A percentile compares a stretch with the other conserved stretches of the same genome.
phyloP scores from a whole-genome alignment of 116 monocot species.

The Phalaenopsis hybrid region DNA sequence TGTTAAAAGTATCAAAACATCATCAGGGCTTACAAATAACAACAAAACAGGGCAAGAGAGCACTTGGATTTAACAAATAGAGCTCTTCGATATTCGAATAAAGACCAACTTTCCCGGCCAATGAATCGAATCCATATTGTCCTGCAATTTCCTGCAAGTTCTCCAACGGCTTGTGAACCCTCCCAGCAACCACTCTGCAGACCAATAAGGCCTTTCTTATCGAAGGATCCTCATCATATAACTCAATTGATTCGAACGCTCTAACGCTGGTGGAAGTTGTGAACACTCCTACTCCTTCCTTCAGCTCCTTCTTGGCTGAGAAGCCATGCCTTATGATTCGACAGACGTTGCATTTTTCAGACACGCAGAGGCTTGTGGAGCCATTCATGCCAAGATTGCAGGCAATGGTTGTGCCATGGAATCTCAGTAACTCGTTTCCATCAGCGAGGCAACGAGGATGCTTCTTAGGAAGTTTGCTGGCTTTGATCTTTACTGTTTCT shows the following conservation, averaged over 20 bases:
- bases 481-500: conserved; percentile 62
- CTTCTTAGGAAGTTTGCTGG: conserved; percentile 79
- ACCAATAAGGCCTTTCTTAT: conserved; percentile 66
- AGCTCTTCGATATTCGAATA: conserved; percentile 85
- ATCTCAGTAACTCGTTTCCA: conserved; percentile 81
- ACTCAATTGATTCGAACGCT: conserved; percentile 56
- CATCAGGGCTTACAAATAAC: conserved; percentile 74
- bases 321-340: conserved; percentile 72
- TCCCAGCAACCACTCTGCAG: conserved; percentile 86
- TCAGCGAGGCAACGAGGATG: conserved; percentile 93
- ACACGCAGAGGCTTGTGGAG: conserved; percentile 55
- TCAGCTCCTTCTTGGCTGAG: conserved; percentile 45
- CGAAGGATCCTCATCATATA: conserved; percentile 16
- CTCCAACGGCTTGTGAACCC: conserved; percentile 81
- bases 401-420: conserved; percentile 59
- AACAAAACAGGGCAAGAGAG: conserved; percentile 85
- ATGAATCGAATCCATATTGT: conserved; percentile 68
- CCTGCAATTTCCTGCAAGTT: conserved; percentile 56
- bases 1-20: not conserved
- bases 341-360: conserved; percentile 65
- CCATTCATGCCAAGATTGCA: conserved; percentile 68
- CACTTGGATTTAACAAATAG: conserved; percentile 75
- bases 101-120: conserved; percentile 74
- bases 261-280: conserved; percentile 81
- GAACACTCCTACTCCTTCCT: conserved; percentile 69